phyloP scores from a whole-genome alignment of 2,329 filamentous ascomycete species.

The Mycocentrospora acerina region DNA sequence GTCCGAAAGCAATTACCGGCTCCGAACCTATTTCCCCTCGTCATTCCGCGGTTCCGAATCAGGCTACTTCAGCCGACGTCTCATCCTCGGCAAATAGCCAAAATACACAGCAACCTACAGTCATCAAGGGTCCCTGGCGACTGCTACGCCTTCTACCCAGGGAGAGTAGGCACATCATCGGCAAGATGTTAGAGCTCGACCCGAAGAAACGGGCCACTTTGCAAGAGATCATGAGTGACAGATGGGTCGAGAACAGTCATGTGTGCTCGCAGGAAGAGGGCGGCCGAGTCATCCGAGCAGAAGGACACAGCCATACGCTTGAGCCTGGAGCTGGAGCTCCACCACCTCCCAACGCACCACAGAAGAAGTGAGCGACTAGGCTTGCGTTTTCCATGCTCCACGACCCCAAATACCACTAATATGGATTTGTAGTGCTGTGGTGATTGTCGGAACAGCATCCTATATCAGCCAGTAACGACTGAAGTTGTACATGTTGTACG shows the following conservation, averaged over 20 bases:
- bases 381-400: neutral
- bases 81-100: slow-evolving; percentile 15
- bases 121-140: slow-evolving; percentile 90
- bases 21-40: too few relatives aligned
- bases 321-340: slow-evolving; percentile 59
- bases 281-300: slow-evolving; percentile 70
- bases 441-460: too few relatives aligned
- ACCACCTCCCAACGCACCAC: slow-evolving; percentile 34
- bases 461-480: too few relatives aligned
- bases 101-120: slow-evolving; percentile 57
- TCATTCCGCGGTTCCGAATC: slow-evolving; percentile 44
- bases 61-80: slow-evolving; percentile 31
- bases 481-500: too few relatives aligned
- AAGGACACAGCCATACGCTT: slow-evolving; percentile 80
- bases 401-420: neutral
- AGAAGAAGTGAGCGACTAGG: slow-evolving; percentile 33
- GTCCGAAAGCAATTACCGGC: slow-evolving; percentile 33
- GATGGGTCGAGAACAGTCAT: slow-evolving; percentile 82
- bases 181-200: slow-evolving; percentile 88
- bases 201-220: slow-evolving; percentile 81
- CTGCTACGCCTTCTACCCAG: slow-evolving; percentile 83
- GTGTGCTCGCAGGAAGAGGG: slow-evolving; percentile 80
- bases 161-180: slow-evolving; percentile 86
- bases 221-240: slow-evolving; percentile 81
- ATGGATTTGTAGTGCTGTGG: too few relatives aligned